These are phyloP conservation scores for Termitomyces heimii DNA, from an alignment of 768 basidiomycete species.

Conservation along the genomic window DNA sequence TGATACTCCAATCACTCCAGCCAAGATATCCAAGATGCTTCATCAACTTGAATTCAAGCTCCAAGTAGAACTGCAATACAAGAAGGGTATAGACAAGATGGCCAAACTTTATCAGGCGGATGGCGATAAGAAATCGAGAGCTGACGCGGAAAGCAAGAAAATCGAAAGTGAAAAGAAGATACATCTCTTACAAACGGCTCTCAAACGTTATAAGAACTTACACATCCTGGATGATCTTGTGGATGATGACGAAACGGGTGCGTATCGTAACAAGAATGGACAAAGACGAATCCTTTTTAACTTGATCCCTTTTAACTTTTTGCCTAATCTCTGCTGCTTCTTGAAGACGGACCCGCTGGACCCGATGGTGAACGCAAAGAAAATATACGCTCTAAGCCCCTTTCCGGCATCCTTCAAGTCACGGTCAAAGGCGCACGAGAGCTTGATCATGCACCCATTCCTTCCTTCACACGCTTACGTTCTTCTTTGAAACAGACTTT, in stretches of 20 bases:
- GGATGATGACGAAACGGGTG: constrained; percentile 78
- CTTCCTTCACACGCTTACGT: constrained; percentile 48
- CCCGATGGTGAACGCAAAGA: constrained; percentile 86
- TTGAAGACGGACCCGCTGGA: constrained; percentile 37
- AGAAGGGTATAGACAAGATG: constrained; percentile 99
- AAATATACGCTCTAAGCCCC: constrained; percentile 86
- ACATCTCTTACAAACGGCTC: constrained; percentile 82
- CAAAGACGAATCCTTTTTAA: neutral
- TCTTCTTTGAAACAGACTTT: constrained; percentile 73
- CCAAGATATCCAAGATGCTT: constrained; percentile 96
- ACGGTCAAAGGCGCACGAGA: constrained; percentile 89
- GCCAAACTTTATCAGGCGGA: constrained; percentile 93
- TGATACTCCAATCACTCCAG: constrained; percentile 92
- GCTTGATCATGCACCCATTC: constrained; percentile 87
- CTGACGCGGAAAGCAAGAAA: constrained; percentile 90
- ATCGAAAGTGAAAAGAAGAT: constrained; percentile 97
- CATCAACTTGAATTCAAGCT: constrained; percentile 99
- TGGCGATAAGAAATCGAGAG: constrained; percentile 93
- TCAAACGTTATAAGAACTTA: constrained; percentile 94
- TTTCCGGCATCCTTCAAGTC: constrained; percentile 89
- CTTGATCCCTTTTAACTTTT: no score
- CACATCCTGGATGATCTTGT: constrained; percentile 88
- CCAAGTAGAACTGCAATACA: constrained; percentile 97
- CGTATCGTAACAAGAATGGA: constrained; percentile 13
- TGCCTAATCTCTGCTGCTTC: neutral